Conservation (phyloP, 2,329 filamentous ascomycete genomes). For the Fusarium miscanthi region DNA sequence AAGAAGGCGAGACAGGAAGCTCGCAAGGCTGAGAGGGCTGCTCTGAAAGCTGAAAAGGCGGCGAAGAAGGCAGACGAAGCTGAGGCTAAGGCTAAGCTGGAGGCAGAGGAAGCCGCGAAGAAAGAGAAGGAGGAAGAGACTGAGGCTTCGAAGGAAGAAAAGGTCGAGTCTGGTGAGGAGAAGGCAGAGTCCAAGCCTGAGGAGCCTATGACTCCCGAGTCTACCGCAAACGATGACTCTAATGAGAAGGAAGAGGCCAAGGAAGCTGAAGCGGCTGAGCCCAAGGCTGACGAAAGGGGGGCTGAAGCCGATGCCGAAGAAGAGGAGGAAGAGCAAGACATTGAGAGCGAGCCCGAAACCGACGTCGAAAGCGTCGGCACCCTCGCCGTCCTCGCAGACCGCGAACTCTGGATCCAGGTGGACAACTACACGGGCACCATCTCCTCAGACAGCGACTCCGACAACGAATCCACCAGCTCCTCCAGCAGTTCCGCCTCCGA, state of each 20-base stretch:
- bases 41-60: conserved; percentile 29
- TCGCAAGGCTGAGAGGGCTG: conserved; percentile 32
- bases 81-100: not conserved
- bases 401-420: conserved; percentile 52
- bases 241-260: conserved; percentile 7
- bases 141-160: conserved; percentile 1
- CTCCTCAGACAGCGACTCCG: conserved; percentile 10
- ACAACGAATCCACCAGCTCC: not conserved
- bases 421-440: conserved; percentile 26
- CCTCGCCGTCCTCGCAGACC: conserved; percentile 54
- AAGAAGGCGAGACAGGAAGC: conserved; percentile 43
- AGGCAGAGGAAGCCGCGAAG: conserved; percentile 44
- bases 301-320: not conserved
- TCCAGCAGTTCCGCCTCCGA: conserved; percentile 58
- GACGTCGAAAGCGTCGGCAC: conserved; percentile 49
- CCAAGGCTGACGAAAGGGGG: not conserved
- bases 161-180: not conserved
- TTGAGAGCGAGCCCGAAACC: conserved; percentile 29
- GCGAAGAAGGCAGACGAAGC: conserved; percentile 33
- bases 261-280: not conserved
- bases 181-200: conserved; percentile 23
- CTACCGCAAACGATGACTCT: conserved; percentile 11
- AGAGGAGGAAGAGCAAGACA: not conserved
- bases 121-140: conserved; percentile 25
- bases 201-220: conserved; percentile 37